Evolutionary conservation across 495 filamentous ascomycete species (phyloP), one percentile per base, ranked within the genome.

Genomic region (Rusavskia elegans): DNA sequence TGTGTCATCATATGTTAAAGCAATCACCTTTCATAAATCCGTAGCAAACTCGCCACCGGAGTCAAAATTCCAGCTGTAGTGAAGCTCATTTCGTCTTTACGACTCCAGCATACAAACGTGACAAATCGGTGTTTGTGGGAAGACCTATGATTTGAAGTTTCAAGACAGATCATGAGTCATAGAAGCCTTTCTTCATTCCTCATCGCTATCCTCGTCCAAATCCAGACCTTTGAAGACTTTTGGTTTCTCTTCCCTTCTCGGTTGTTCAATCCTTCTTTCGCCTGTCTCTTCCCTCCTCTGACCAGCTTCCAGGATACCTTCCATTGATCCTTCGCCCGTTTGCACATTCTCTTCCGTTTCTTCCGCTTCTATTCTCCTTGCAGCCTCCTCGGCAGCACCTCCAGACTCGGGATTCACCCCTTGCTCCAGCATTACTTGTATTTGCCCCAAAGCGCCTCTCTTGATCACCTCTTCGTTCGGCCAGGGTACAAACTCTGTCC

Each of bases 401-500:
- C 76, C 11, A 66, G 71, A 42, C 64, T 65, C 30, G 73, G 72
- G 50, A 60, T 84, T 77, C 52, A 72, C 67, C 1, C 79, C 80
- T 37, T 69, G 59, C 56, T 83, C 78, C 4, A 74, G 35, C 58
- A 83, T 67, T 23, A 63, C 61, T 54, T 82, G 76, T 23, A 81
- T 74, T 32, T 67, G 63, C 5, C 73, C 79, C 49, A 89, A 69
- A 6, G 75, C 81, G 35, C 84, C 84, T 35, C 66, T 63, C 37
- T 76, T 72, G 51, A 88, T 81, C 14, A 71, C 65, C 27, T 77
- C 73, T 49, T 84, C 80, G 10, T 62, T 67, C 9, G 85, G 83
- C 84, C 84, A 89, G 2, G 84, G 84, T 40, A 71, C 65, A 61
- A 84, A 89, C 32, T 60, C 52, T 23, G 71, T 60, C 10, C 65